Conservation (phyloP, 805 yeast species). For the Yarrowia porcina region DNA sequence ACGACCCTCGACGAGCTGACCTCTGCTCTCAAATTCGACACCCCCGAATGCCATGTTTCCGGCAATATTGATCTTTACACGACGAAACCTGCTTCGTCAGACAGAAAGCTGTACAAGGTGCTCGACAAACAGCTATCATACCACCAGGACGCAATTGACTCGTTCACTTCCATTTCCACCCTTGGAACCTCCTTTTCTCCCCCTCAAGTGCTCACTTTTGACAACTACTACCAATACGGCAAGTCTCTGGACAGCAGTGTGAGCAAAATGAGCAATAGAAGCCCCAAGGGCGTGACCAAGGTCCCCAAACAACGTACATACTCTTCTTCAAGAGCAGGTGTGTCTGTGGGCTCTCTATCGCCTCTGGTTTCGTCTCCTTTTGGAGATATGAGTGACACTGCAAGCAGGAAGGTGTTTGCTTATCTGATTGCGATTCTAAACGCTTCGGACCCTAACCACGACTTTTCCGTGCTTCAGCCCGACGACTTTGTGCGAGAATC, state of each 20-base stretch:
- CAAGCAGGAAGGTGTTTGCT: constrained; percentile 85
- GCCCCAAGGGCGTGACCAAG: constrained; percentile 8
- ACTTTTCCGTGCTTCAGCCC: constrained; percentile 84
- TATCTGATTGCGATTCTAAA: constrained; percentile 86
- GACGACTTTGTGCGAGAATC: constrained; percentile 57
- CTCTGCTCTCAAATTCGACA: constrained; percentile 76
- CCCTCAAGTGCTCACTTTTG: constrained; percentile 32
- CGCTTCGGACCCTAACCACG: constrained; percentile 94
- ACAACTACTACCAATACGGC: constrained; percentile 18
- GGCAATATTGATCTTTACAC: constrained; percentile 94
- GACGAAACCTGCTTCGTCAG: constrained; percentile 89
- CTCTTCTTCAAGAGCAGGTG: constrained; percentile 4
- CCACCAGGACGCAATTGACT: constrained; percentile 30
- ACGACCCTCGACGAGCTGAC: constrained; percentile 89
- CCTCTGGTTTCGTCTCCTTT: constrained; percentile 56
- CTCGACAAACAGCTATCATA: constrained; percentile 73
- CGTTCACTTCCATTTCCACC: constrained; percentile 24
- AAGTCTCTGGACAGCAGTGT: constrained; percentile 14
- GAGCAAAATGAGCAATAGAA: neutral
- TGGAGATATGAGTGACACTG: constrained; percentile 84
- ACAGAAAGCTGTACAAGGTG: constrained; percentile 81
- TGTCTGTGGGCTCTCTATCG: constrained; percentile 26
- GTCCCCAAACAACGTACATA: constrained; percentile 6
- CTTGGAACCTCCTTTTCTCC: constrained; percentile 31
- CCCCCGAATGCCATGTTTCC: constrained; percentile 67